phyloP scores from a whole-genome alignment of 2,329 filamentous ascomycete genomes.

The Magnaporthiopsis rhizophila region DNA sequence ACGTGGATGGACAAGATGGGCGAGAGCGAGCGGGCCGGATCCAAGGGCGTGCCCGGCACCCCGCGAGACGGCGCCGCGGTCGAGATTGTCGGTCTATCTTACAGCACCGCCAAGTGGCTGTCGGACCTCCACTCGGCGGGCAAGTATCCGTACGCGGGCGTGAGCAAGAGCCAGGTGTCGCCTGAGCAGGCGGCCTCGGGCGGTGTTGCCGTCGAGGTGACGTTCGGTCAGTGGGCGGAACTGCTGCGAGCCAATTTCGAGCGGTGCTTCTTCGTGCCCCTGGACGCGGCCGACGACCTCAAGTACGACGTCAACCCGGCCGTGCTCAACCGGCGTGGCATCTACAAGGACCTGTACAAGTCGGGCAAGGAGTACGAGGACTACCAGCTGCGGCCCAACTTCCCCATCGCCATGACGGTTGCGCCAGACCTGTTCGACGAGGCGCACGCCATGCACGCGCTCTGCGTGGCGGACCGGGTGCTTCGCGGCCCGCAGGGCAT shows the following conservation, averaged over 20 bases:
- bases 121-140: constrained; percentile 57
- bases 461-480: constrained; percentile 70
- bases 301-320: constrained; percentile 72
- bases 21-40: constrained; percentile 84
- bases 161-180: constrained; percentile 41
- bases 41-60: constrained; percentile 91
- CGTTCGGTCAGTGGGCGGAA: constrained; percentile 70
- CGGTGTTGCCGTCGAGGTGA: constrained; percentile 39
- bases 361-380: constrained; percentile 96
- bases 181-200: constrained; percentile 33
- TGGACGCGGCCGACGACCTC: constrained; percentile 58
- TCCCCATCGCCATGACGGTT: constrained; percentile 90
- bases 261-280: constrained; percentile 80
- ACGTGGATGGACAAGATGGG: constrained; percentile 99
- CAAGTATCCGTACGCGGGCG: constrained; percentile 64
- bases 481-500: constrained; percentile 87
- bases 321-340: constrained; percentile 82
- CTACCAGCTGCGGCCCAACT: constrained; percentile 92
- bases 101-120: constrained; percentile 82
- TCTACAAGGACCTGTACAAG: constrained; percentile 95
- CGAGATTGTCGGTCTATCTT: constrained; percentile 89
- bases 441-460: constrained; percentile 67
- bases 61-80: constrained; percentile 91
- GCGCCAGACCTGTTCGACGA: constrained; percentile 81
- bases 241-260: constrained; percentile 84